Conservation (phyloP, 1,284 basidiomycete genomes). For the Xanthoconium separans region DNA sequence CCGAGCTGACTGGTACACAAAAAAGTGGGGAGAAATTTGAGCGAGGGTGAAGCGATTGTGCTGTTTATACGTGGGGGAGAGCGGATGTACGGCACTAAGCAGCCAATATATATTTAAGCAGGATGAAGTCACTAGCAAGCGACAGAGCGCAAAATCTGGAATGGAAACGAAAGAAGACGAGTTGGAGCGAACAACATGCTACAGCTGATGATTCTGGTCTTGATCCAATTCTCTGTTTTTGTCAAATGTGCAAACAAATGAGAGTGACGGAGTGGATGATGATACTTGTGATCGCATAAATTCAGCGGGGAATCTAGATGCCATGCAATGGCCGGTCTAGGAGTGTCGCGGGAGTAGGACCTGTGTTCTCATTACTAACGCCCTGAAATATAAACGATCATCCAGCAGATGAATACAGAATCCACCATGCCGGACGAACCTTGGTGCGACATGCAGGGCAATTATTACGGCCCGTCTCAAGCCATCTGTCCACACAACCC, state of each 20-base stretch:
- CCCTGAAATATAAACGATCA: conserved; percentile 16
- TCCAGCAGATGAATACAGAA: background rate
- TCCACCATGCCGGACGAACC: conserved; percentile 37
- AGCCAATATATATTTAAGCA: conserved; percentile 29
- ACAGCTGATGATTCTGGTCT: conserved; percentile 16
- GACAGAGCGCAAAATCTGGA: conserved; percentile 10
- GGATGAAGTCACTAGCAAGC: conserved; percentile 4
- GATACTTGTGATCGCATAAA: conserved; percentile 1
- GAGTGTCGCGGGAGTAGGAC: conserved; percentile 8
- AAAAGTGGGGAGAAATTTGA: conserved; percentile 1
- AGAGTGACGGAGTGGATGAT: conserved; percentile 15
- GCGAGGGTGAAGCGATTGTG: conserved; percentile 9
- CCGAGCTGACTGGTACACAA: conserved; percentile 17
- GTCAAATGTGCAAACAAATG: conserved; percentile 10
- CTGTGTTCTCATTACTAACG: conserved; percentile 22
- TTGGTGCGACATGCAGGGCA: conserved; percentile 86
- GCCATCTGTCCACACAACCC: conserved; percentile 84
- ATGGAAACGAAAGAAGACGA: conserved; percentile 4
- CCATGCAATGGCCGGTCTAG: conserved; percentile 9
- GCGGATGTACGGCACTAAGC: conserved; percentile 15
- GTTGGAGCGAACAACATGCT: conserved; percentile 27
- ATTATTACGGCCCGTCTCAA: conserved; percentile 81
- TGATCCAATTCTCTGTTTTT: conserved; percentile 14
- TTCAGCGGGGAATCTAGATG: background rate
- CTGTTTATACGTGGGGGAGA: conserved; percentile 8